A percentile compares a stretch with the other conserved stretches of the same genome.
These are phyloP conservation scores for Saccharomyces hybrid DNA, from an alignment of 1,139 yeast species.

Conservation along the genomic window DNA sequence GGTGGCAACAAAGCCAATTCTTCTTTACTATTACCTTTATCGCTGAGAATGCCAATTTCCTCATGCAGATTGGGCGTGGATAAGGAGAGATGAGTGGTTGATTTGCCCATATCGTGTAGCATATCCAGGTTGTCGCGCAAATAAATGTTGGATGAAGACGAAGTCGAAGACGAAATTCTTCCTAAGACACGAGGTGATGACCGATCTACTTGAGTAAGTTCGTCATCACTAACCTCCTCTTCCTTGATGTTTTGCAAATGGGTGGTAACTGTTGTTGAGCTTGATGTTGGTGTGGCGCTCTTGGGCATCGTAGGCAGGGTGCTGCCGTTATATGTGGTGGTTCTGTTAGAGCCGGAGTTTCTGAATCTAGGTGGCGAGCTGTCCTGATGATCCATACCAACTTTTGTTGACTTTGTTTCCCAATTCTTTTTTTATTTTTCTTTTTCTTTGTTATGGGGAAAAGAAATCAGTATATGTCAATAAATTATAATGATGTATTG, in stretches of 20 bases:
- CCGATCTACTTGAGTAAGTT: slow-evolving; percentile 6
- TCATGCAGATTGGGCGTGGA: neutral
- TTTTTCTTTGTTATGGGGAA: neutral
- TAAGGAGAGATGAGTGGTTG: neutral
- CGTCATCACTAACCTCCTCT: slow-evolving; percentile 16
- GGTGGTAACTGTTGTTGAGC: slow-evolving; percentile 2
- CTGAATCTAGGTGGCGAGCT: neutral
- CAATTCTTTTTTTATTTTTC: neutral
- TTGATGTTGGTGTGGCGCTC: neutral
- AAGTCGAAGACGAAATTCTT: neutral
- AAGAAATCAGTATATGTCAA: neutral
- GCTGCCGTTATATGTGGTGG: neutral
- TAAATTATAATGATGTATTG: neutral
- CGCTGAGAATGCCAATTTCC: neutral
- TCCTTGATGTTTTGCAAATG: slow-evolving; percentile 24
- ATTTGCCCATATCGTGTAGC: neutral
- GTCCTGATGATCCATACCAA: neutral
- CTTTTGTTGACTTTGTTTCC: neutral
- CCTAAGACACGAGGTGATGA: neutral
- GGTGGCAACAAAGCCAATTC: slow-evolving; percentile 27
- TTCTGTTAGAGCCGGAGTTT: neutral
- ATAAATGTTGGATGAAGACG: neutral
- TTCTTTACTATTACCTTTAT: slow-evolving; percentile 11
- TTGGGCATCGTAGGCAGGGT: neutral
- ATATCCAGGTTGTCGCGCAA: neutral